phyloP scores from a whole-genome alignment of 1,139 yeast species.

The Pichia sp. region DNA sequence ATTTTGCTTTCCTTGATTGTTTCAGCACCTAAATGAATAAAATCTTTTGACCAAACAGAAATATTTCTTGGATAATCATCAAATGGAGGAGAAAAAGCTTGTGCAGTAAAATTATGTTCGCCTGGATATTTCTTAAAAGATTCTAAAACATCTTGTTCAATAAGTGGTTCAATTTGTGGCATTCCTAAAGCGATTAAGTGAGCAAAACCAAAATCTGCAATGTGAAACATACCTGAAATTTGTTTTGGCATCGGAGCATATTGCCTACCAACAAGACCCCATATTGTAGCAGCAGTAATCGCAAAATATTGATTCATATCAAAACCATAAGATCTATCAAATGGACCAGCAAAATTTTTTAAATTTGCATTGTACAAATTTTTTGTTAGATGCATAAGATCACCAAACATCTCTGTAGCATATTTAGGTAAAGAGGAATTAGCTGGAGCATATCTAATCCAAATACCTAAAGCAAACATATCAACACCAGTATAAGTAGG shows the following conservation, averaged over 20 bases:
- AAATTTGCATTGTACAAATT: conserved; percentile 3
- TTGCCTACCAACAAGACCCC: conserved; percentile 5
- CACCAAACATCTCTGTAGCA: conserved; percentile 2
- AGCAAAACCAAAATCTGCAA: conserved; percentile 3
- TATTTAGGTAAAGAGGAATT: conserved; percentile 3
- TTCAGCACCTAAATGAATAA: conserved; percentile 8
- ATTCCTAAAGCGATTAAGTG: conserved; percentile 5
- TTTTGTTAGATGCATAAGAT: conserved; percentile 3
- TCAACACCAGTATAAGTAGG: conserved; percentile 7
- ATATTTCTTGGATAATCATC: conserved; percentile 7
- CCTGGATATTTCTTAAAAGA: conserved; percentile 4
- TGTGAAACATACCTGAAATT: conserved; percentile 4
- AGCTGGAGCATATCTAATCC: conserved; percentile 5
- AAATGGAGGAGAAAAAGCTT: conserved; percentile 5
- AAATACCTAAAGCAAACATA: conserved; percentile 4
- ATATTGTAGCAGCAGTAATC: conserved; percentile 4
- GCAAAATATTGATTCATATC: conserved; percentile 6
- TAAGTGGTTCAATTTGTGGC: conserved; percentile 3
- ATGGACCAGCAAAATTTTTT: conserved; percentile 7
- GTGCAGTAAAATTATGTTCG: conserved; percentile 1
- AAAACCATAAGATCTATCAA: conserved; percentile 7
- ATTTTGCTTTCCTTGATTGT: conserved; percentile 2
- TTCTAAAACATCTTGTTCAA: conserved; percentile 1
- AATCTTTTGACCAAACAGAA: conserved; percentile 4
- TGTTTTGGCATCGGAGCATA: conserved; percentile 7